Percentiles rank a stretch among this genome's conserved stretches.
These are phyloP conservation scores for Cutaneotrichosporon dermatis DNA, from an alignment of 1,284 basidiomycete species.

Conservation along the genomic window DNA sequence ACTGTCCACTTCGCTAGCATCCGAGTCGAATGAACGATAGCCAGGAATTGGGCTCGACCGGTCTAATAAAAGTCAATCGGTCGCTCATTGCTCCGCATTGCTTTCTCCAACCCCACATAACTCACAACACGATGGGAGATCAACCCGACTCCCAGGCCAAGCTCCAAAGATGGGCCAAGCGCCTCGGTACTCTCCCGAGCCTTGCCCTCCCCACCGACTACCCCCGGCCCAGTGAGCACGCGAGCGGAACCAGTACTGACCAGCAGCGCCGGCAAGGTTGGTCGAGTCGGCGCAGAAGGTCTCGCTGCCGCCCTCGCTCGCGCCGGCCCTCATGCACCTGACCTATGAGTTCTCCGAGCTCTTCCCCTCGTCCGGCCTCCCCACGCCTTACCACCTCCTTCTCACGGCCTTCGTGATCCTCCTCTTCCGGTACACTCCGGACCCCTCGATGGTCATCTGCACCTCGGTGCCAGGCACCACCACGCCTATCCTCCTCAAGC, in stretches of 20 bases:
- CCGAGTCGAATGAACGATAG: background rate
- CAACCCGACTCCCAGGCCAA: slow-evolving; percentile 18
- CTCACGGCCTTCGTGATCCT: slow-evolving; percentile 86
- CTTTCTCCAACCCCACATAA: background rate
- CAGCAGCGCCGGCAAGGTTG: slow-evolving; percentile 59
- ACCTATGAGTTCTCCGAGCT: slow-evolving; percentile 68
- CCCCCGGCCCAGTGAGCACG: slow-evolving; percentile 61
- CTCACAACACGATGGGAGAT: background rate
- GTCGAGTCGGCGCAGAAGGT: slow-evolving; percentile 72
- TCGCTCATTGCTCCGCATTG: background rate
- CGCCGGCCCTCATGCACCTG: slow-evolving; percentile 44
- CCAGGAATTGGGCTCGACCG: background rate
- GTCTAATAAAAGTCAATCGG: background rate
- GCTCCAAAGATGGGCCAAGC: slow-evolving; percentile 46
- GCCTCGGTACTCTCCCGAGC: slow-evolving; percentile 65
- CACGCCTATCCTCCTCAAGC: slow-evolving; percentile 77
- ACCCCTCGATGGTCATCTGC: slow-evolving; percentile 89
- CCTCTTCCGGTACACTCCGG: slow-evolving; percentile 91
- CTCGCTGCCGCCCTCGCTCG: slow-evolving; percentile 55
- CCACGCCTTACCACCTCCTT: slow-evolving; percentile 86
- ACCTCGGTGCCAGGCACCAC: slow-evolving; percentile 72
- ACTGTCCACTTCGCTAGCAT: background rate
- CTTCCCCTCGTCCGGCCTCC: slow-evolving; percentile 50
- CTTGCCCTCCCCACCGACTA: slow-evolving; percentile 96
- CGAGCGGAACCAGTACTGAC: slow-evolving; percentile 8